These are phyloP conservation scores for Prunus dulcis DNA, from an alignment of 306 rosid genomes.

Conservation along the genomic window DNA sequence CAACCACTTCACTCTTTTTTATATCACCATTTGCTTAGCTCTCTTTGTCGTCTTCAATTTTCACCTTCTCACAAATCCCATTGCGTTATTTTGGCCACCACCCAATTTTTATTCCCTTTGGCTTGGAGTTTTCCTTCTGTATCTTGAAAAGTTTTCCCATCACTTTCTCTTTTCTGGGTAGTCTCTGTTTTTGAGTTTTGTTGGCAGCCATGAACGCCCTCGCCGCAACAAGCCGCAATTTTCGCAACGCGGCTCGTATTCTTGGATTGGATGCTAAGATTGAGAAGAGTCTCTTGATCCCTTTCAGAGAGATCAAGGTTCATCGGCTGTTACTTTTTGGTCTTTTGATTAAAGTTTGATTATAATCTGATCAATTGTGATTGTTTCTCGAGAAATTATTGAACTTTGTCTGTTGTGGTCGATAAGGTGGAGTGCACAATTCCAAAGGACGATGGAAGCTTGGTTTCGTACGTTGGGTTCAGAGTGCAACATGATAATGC, in stretches of 20 bases:
- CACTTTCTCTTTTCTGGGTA: neutral
- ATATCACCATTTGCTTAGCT: neutral
- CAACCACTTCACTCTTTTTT: neutral
- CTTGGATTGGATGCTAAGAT: conserved; percentile 64
- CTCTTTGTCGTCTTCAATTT: conserved; percentile 9
- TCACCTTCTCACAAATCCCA: neutral
- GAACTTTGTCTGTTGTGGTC: neutral
- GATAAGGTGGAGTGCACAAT: conserved; percentile 69
- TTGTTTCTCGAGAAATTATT: conserved; percentile 15
- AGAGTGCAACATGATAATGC: conserved; percentile 73
- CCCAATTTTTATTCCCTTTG: neutral
- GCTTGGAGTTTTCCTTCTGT: neutral
- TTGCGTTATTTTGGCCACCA: neutral
- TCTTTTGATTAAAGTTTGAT: neutral
- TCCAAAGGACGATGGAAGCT: conserved; percentile 65
- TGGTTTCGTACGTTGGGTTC: conserved; percentile 58
- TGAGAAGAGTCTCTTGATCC: conserved; percentile 58
- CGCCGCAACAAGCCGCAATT: conserved; percentile 65
- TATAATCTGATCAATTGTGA: neutral
- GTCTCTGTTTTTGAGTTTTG: neutral
- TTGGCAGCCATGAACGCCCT: conserved; percentile 55
- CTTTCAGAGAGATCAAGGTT: conserved; percentile 67
- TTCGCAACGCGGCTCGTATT: conserved; percentile 42
- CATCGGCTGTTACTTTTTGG: neutral
- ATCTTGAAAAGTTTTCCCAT: neutral